Conservation (phyloP, 2,329 filamentous ascomycete genomes). For the Apiospora phragmitis region DNA sequence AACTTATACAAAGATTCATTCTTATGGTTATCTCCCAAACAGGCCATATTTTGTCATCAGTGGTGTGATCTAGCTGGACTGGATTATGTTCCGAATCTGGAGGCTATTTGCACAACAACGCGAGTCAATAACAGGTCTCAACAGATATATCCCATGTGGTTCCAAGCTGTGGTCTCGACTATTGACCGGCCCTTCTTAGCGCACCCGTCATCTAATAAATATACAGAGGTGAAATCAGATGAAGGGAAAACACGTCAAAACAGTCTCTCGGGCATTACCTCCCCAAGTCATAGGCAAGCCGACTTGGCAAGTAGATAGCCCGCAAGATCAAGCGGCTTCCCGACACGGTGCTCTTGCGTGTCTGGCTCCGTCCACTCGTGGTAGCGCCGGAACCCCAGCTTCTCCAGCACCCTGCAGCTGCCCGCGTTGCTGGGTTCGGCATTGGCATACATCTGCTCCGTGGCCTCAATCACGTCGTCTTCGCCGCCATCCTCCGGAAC, state of each 20-base stretch:
- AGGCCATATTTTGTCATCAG: not conserved
- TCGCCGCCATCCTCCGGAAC: constrained; percentile 29
- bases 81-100: not conserved
- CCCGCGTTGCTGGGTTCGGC: constrained; percentile 22
- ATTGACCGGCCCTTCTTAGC: not conserved
- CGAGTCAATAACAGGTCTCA: not conserved
- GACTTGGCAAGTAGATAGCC: not conserved
- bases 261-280: not conserved
- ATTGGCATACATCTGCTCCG: constrained; percentile 23
- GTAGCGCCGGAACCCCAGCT: constrained; percentile 27
- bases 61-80: not conserved
- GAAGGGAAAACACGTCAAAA: not conserved
- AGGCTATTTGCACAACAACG: not conserved
- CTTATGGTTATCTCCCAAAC: not conserved
- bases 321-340: constrained; percentile 22
- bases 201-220: not conserved
- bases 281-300: not conserved
- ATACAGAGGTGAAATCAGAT: not conserved
- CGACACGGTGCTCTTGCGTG: constrained; percentile 23
- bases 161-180: not conserved
- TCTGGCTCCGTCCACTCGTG: constrained; percentile 27
- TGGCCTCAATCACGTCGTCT: not conserved
- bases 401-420: constrained; percentile 27
- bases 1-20: not conserved
- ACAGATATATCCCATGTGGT: not conserved